A percentile compares a stretch with the other conserved stretches of the same genome.
Evolutionary conservation across 306 rosid species (phyloP).

Genomic region (Rubus idaeus): DNA sequence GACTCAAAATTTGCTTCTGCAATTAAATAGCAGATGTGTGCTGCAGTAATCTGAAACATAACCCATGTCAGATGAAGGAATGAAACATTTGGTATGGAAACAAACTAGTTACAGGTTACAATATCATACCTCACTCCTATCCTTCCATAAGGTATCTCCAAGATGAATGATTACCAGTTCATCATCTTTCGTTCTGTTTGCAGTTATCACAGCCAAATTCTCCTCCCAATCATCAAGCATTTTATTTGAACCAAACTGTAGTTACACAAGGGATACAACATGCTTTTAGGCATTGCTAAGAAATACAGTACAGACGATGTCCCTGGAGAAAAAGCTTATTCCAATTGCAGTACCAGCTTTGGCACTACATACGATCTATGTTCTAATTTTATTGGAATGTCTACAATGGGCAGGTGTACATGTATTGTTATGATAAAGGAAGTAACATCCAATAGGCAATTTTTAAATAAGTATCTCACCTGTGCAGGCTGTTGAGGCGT

Average conservation of each 20-base stretch:
- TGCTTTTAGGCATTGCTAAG: slow-evolving; percentile 23
- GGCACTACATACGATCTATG: not conserved
- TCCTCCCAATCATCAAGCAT: slow-evolving; percentile 96
- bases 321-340: slow-evolving; percentile 12
- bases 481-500: slow-evolving; percentile 55
- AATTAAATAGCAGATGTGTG: slow-evolving; percentile 93
- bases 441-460: not conserved
- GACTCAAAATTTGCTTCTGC: slow-evolving; percentile 91
- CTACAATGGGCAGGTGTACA: not conserved
- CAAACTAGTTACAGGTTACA: slow-evolving; percentile 13
- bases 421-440: not conserved
- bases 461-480: slow-evolving; percentile 46
- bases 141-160: slow-evolving; percentile 94
- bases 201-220: slow-evolving; percentile 86
- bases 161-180: slow-evolving; percentile 86
- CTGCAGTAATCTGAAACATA: slow-evolving; percentile 72
- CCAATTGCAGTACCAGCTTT: slow-evolving; percentile 17
- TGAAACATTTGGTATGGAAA: not conserved
- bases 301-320: not conserved
- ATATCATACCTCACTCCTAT: slow-evolving; percentile 71
- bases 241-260: slow-evolving; percentile 56
- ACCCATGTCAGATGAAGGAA: slow-evolving; percentile 31
- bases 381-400: not conserved
- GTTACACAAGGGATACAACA: slow-evolving; percentile 23
- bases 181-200: slow-evolving; percentile 92